These are phyloP conservation scores for Astragalus glycyphyllos DNA, from an alignment of 306 rosid genomes.

Conservation along the genomic window DNA sequence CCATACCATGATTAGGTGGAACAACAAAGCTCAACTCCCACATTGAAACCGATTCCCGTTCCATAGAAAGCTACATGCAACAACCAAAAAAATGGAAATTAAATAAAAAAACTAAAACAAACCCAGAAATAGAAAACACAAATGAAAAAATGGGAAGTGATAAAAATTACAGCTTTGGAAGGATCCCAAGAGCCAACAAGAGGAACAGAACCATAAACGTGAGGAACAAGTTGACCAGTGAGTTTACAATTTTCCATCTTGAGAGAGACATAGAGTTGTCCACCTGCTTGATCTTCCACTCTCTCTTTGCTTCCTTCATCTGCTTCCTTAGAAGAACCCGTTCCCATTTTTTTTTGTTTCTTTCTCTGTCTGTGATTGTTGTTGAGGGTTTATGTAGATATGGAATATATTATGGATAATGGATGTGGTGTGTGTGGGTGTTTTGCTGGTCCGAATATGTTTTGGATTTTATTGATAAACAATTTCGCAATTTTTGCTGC, in stretches of 20 bases:
- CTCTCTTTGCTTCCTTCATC: conserved; percentile 59
- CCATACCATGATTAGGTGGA: conserved; percentile 92
- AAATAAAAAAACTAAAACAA: not conserved
- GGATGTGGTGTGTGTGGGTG: not conserved
- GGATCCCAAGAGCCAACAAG: conserved; percentile 94
- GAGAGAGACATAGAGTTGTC: conserved; percentile 86
- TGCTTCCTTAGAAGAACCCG: conserved; percentile 64
- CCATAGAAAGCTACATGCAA: conserved; percentile 73
- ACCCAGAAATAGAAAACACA: not conserved
- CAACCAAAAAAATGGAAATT: not conserved
- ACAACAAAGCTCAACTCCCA: conserved; percentile 99
- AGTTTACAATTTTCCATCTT: conserved; percentile 91
- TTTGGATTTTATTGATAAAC: conserved; percentile 30
- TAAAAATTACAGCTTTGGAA: conserved; percentile 74
- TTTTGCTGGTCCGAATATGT: conserved; percentile 18
- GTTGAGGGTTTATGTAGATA: not conserved
- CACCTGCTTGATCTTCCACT: conserved; percentile 66
- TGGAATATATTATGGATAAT: conserved; percentile 2
- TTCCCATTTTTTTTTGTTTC: conserved; percentile 61
- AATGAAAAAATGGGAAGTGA: not conserved
- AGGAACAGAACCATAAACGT: conserved; percentile 89
- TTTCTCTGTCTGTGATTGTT: not conserved
- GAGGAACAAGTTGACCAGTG: conserved; percentile 86
- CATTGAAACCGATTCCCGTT: conserved; percentile 92
- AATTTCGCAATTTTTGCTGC: too few relatives aligned